Base-by-base conservation (phyloP, 768 basidiomycete species). In the Boletellus ananas region DNA sequence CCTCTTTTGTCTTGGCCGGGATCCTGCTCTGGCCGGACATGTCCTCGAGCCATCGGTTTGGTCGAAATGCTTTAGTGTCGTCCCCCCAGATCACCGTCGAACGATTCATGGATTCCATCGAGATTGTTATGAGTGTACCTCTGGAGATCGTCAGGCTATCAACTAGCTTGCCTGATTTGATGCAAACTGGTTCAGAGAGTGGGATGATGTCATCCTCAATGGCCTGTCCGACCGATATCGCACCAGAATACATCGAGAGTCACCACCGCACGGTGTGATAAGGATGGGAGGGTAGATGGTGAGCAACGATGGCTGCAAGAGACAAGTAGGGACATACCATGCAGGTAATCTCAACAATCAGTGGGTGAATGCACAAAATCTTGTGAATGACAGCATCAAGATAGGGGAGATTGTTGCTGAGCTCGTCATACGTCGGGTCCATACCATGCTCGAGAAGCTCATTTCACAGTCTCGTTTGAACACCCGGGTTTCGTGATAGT, bases 61-160 rank as follows among this genome's bases (percentile, higher is more conserved):
- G 85, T 27, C 74, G 70, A 59, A 83, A 89, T 20, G 75, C 72
- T 21, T 74, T 72, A 1, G 81, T 76, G 44, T 82, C 77, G 0
- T 72, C 59, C 0, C 86, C 86, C 87, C 86, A 87, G 18, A 84
- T 61, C 0, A 61, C 66, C 39, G 72, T 68, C 6, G 78, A 76
- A 8, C 70, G 65, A 58, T 87, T 85, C 47, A 81, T 71, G 16
- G 64, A 67, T 16, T 64, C 52, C 31, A 83, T 74, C 1, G 79
- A 72, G 3, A 75, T 59, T 7, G 67, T 41, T 11, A 85, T 53
- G 1, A 61, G 50, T 0, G 77, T 77, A 1, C 77, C 80, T 51
- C 76, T 77, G n/a, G 72, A 67, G 29, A 85, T 63, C 8, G 66
- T 42, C 34, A 85, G 55, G 20, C 63, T 70, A 21, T 68, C 58